Evolutionary conservation across 164 flowering plant genomes (phyloP).

Genomic region (Annona cherimola): DNA sequence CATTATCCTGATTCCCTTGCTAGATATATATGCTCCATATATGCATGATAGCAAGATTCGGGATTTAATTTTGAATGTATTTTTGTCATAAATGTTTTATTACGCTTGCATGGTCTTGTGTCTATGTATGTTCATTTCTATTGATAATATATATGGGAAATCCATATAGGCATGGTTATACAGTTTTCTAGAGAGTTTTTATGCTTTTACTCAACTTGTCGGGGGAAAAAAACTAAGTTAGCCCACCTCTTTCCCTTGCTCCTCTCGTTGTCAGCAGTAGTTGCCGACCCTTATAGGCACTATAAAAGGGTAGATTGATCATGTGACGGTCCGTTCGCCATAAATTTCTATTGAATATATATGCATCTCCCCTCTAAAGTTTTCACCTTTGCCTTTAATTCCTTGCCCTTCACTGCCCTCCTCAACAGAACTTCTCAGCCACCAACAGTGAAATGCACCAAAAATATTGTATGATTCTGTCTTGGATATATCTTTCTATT

Average conservation of each 20-base stretch:
- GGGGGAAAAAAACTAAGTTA: neutral
- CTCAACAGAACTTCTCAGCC: neutral
- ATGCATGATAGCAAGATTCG: no score
- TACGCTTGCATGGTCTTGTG: neutral
- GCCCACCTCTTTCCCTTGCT: neutral
- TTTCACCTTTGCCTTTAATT: neutral
- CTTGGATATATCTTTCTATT: no score
- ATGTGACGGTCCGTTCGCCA: conserved; percentile 14
- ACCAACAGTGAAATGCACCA: neutral
- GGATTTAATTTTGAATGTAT: no score
- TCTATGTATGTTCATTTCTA: neutral
- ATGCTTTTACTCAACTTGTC: neutral
- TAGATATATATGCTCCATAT: no score
- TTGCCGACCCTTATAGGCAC: conserved; percentile 7
- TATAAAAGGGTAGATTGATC: conserved; percentile 7
- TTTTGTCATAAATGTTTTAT: neutral
- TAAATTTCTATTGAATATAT: conserved; percentile 8
- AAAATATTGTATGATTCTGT: no score
- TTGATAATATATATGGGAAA: no score
- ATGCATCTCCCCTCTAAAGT: neutral
- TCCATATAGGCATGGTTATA: neutral
- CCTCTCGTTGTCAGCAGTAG: neutral
- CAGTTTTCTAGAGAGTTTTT: neutral
- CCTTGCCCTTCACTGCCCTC: neutral
- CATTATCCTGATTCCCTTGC: no score